Conservation (phyloP, 208 protist genomes). For the Trypanosoma melophagium region DNA sequence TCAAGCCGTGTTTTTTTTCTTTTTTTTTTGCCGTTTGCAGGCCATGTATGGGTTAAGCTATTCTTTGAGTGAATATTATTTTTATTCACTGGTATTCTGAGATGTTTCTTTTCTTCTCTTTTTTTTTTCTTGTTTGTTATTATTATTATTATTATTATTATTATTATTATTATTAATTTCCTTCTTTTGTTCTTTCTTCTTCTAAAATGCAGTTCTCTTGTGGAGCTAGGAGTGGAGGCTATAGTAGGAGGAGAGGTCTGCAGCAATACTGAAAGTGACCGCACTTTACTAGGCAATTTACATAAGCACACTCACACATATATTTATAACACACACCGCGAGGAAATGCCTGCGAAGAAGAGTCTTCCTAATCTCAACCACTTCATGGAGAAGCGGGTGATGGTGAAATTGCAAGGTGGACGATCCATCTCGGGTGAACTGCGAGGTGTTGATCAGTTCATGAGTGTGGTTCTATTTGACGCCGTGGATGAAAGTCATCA, state of each 20-base stretch:
- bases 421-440: slow-evolving; percentile 93
- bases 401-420: slow-evolving; percentile 95
- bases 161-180: no score
- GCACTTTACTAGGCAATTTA: no score
- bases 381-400: slow-evolving; percentile 94
- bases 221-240: no score
- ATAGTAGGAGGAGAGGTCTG: no score
- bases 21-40: background rate
- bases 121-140: background rate
- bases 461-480: slow-evolving; percentile 97
- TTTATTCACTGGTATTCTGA: background rate
- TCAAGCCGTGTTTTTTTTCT: background rate
- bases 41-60: slow-evolving; percentile 1
- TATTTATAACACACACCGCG: background rate
- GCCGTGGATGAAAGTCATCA: slow-evolving; percentile 93
- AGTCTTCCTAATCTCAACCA: slow-evolving; percentile 88
- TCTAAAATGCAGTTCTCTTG: no score
- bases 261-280: no score
- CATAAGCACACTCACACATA: no score
- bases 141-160: no score
- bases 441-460: slow-evolving; percentile 96
- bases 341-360: slow-evolving; percentile 44
- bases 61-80: background rate
- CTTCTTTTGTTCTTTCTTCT: no score
- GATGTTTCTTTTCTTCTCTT: slow-evolving; percentile 1